Base-by-base conservation (phyloP, 2,329 filamentous ascomycete genomes). In the Ophidiomyces ophidiicola region DNA sequence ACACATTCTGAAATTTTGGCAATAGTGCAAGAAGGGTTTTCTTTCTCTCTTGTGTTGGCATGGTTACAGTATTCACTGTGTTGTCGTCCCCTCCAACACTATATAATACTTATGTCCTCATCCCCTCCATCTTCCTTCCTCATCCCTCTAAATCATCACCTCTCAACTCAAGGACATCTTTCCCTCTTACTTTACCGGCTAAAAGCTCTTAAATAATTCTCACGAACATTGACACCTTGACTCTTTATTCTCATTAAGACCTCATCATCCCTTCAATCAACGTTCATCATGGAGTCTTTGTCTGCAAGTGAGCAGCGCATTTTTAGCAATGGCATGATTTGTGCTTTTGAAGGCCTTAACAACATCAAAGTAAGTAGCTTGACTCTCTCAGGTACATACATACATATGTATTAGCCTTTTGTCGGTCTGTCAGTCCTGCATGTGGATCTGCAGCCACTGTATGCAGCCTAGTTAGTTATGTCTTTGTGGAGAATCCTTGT, bases 291-390 rank as follows among this genome's bases (percentile, higher is more conserved):
- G 47, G 45, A 47, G 6, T 26, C 12, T 20, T 39, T 55, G 32
- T 48, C 43, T 41, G 25, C 46, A 31, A 44, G 50, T 34, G 52
- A 55, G 31, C 44, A 46, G 33, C 45, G 51, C 12, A 43, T 53
- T 30, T 44, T 53, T 23, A 41, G 44, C 21, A 41, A 47, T n/a
- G 43, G 42, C 12, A 36, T 42, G 36, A 36, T 47, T 31, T 45
- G 39, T 32, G 25, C 39, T 37, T 46, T 32, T 35, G 42, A 44
- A 17, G 44, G 44, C 34, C 20, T 45, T 4, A 26, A 25, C 23
- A 44, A 35, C 20, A 34, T 49, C 36, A 47, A 49, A 46, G 49
- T 45, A 45, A 31, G 39, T 38, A 29, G 15, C 21, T 4, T 44
- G 39, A 12, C 18, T 26, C 3, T 10, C 10, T 18, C 21, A 21